phyloP scores from a whole-genome alignment of 192 early-diverging fungal species.

The Backusella liffmaniae region DNA sequence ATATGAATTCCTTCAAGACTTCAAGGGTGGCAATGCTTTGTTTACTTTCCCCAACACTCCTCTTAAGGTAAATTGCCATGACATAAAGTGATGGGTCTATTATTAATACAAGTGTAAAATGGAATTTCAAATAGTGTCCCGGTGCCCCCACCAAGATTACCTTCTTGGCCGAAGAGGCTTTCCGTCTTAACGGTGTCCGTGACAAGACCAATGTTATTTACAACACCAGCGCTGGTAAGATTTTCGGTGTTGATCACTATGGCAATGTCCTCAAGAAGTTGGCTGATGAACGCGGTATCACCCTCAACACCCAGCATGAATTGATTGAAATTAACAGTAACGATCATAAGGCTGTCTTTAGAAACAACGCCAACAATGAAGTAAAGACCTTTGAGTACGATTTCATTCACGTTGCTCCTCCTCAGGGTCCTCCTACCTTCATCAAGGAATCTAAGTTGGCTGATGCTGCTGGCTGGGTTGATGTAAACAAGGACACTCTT shows the following conservation, averaged over 20 bases:
- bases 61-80: conserved; percentile 52
- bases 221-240: conserved; percentile 80
- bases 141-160: conserved; percentile 89
- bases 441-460: conserved; percentile 67
- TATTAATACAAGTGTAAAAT: not conserved
- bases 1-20: conserved; percentile 64
- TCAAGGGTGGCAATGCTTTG: conserved; percentile 75
- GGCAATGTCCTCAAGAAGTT: conserved; percentile 67
- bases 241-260: conserved; percentile 86
- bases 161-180: conserved; percentile 82
- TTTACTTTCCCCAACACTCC: conserved; percentile 89
- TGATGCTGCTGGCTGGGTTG: conserved; percentile 80
- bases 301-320: conserved; percentile 70
- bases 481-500: conserved; percentile 76
- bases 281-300: conserved; percentile 64
- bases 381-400: conserved; percentile 66
- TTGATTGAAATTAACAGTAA: conserved; percentile 65
- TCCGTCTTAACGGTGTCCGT: conserved; percentile 69
- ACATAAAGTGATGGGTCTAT: not conserved
- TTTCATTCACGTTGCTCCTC: conserved; percentile 85
- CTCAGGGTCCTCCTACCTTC: conserved; percentile 77
- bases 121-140: conserved; percentile 50
- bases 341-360: conserved; percentile 71
- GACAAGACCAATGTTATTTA: conserved; percentile 68
- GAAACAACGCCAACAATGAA: conserved; percentile 58